Percentiles rank a stretch among this genome's conserved stretches.
Evolutionary conservation across 2,329 filamentous ascomycete species (phyloP).

Genomic region (Sclerotiophoma versabilis): DNA sequence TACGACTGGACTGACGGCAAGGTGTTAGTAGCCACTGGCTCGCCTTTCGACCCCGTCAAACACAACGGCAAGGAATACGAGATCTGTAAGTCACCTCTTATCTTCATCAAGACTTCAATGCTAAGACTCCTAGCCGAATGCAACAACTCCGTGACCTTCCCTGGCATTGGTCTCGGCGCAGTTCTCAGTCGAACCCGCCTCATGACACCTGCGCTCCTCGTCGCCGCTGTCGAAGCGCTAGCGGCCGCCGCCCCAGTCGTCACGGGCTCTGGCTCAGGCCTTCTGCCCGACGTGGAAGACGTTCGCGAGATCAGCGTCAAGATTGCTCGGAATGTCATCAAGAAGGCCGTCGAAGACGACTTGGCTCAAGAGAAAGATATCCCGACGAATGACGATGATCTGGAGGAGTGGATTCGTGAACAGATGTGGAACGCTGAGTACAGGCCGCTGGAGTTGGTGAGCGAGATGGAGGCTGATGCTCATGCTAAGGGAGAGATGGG

Average conservation of each 20-base stretch:
- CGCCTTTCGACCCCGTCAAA: conserved; percentile 78
- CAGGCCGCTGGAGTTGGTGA: conserved; percentile 66
- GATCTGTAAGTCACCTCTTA: conserved; percentile 56
- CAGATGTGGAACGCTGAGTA: conserved; percentile 84
- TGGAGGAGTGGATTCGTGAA: conserved; percentile 75
- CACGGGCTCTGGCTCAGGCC: conserved; percentile 64
- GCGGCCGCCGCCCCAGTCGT: conserved; percentile 75
- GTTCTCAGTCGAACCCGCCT: conserved; percentile 72
- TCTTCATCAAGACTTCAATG: not conserved
- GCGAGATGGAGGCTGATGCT: conserved; percentile 59
- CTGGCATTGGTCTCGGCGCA: conserved; percentile 81
- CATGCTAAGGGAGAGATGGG: conserved; percentile 67
- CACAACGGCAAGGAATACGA: conserved; percentile 62
- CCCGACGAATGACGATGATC: conserved; percentile 61
- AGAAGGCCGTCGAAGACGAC: conserved; percentile 72
- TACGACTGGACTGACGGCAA: conserved; percentile 79
- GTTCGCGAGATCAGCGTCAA: conserved; percentile 79
- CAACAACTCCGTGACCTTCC: conserved; percentile 87
- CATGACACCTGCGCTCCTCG: conserved; percentile 79
- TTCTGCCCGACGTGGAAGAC: conserved; percentile 77
- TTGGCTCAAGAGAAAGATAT: conserved; percentile 71
- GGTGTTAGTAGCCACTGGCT: conserved; percentile 82
- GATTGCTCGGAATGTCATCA: conserved; percentile 78
- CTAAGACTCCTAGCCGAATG: conserved; percentile 70
- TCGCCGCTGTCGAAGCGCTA: conserved; percentile 78